These are phyloP conservation scores for Penicillium chermesinum DNA, from an alignment of 495 filamentous ascomycete genomes.

Conservation along the genomic window DNA sequence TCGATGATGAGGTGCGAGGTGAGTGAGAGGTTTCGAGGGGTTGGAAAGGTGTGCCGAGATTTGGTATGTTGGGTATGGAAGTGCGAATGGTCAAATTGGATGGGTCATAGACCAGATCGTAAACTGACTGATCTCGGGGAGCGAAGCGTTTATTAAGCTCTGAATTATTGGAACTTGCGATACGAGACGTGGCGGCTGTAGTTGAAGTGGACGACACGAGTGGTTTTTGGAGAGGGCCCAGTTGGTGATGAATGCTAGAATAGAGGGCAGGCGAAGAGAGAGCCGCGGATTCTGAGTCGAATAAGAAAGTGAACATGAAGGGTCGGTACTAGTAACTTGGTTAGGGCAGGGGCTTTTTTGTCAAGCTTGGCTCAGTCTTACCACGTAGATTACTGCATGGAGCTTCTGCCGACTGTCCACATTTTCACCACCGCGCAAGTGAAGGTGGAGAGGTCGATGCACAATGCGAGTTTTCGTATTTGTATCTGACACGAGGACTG, in stretches of 20 bases:
- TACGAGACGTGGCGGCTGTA: slow-evolving; percentile 42
- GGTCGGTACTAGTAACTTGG: slow-evolving; percentile 59
- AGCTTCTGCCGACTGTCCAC: slow-evolving; percentile 43
- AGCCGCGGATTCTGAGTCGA: slow-evolving; percentile 62
- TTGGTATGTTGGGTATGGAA: slow-evolving; percentile 87
- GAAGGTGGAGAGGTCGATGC: slow-evolving; percentile 48
- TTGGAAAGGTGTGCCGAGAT: slow-evolving; percentile 33
- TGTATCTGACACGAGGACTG: slow-evolving; percentile 16
- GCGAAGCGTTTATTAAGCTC: slow-evolving; percentile 27
- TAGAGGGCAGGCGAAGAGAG: slow-evolving; percentile 69
- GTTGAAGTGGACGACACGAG: slow-evolving; percentile 63
- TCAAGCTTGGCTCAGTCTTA: slow-evolving; percentile 24
- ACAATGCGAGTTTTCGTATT: slow-evolving; percentile 38
- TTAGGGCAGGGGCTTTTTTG: not conserved
- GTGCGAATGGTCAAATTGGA: slow-evolving; percentile 68
- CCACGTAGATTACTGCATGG: slow-evolving; percentile 67
- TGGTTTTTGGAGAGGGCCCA: slow-evolving; percentile 69
- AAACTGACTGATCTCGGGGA: slow-evolving; percentile 50
- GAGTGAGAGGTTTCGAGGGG: slow-evolving; percentile 14
- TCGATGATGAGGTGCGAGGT: slow-evolving; percentile 58
- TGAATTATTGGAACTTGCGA: slow-evolving; percentile 27
- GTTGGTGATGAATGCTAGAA: slow-evolving; percentile 73
- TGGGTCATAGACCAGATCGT: slow-evolving; percentile 85
- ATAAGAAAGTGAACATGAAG: slow-evolving; percentile 89
- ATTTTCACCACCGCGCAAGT: slow-evolving; percentile 15